phyloP scores from a whole-genome alignment of 1,284 basidiomycete species.

The Xanthoconium separans region DNA sequence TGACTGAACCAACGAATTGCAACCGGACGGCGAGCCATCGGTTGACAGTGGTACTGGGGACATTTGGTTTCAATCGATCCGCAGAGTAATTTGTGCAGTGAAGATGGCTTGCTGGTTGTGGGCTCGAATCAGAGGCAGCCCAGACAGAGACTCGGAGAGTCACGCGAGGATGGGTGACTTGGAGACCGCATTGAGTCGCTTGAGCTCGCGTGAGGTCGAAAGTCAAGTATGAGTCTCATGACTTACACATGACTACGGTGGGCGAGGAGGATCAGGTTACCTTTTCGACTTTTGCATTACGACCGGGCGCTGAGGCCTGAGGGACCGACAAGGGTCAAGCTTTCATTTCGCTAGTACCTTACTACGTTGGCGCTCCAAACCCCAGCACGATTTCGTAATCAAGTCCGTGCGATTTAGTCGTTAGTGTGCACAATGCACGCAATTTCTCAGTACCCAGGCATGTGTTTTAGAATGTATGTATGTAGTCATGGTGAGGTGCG shows the following conservation, averaged over 20 bases:
- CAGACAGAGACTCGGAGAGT: slow-evolving; percentile 86
- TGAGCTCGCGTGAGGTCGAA: slow-evolving; percentile 87
- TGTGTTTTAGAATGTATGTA: too few relatives aligned
- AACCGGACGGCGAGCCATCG: slow-evolving; percentile 78
- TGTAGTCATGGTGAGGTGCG: too few relatives aligned
- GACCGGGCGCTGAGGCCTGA: not conserved
- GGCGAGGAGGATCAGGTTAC: not conserved
- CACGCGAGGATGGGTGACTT: slow-evolving; percentile 90
- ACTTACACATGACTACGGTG: too few relatives aligned
- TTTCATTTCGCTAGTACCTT: too few relatives aligned
- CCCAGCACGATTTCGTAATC: too few relatives aligned
- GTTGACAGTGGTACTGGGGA: slow-evolving; percentile 75
- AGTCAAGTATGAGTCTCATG: too few relatives aligned
- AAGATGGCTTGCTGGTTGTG: slow-evolving; percentile 77
- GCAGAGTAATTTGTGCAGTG: slow-evolving; percentile 72
- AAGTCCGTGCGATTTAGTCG: too few relatives aligned
- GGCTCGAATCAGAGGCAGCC: slow-evolving; percentile 84
- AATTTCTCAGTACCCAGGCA: too few relatives aligned
- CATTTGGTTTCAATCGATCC: slow-evolving; percentile 83
- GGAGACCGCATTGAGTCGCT: slow-evolving; percentile 88
- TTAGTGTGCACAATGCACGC: too few relatives aligned
- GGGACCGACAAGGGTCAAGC: not conserved
- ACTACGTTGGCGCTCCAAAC: too few relatives aligned
- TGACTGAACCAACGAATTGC: slow-evolving; percentile 82
- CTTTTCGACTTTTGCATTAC: not conserved